Conservation (phyloP, 2,329 filamentous ascomycete genomes). For the Paracoccidioides brasiliensis region DNA sequence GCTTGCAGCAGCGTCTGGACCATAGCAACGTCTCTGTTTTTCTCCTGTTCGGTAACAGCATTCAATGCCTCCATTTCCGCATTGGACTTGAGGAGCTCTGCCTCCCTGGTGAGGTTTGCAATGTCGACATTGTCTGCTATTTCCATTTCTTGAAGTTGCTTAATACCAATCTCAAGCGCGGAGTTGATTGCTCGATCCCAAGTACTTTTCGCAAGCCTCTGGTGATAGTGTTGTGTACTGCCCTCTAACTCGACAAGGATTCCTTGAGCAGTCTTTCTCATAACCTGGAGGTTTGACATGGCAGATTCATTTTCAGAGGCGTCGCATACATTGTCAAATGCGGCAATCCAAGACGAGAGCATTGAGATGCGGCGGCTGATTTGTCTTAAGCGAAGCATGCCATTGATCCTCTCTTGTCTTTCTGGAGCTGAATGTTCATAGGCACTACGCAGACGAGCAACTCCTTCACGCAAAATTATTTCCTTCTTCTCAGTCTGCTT, state of each 20-base stretch:
- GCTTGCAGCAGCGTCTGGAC: conserved; percentile 76
- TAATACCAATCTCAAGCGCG: conserved; percentile 71
- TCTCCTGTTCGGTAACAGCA: conserved; percentile 73
- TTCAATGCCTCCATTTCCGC: conserved; percentile 68
- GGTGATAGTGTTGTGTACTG: conserved; percentile 81
- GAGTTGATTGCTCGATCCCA: conserved; percentile 86
- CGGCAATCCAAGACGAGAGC: conserved; percentile 83
- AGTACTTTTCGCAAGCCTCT: conserved; percentile 62
- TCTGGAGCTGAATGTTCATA: conserved; percentile 71
- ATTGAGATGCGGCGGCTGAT: conserved; percentile 75
- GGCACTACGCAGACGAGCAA: conserved; percentile 64
- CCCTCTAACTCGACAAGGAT: conserved; percentile 80
- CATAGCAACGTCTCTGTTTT: conserved; percentile 59
- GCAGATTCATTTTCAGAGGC: conserved; percentile 53
- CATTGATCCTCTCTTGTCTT: conserved; percentile 61
- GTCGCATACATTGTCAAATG: conserved; percentile 74
- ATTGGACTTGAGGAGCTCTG: conserved; percentile 70
- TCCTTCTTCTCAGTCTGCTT: conserved; percentile 84
- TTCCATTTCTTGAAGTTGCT: conserved; percentile 62
- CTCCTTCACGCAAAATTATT: conserved; percentile 58
- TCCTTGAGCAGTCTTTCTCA: conserved; percentile 79
- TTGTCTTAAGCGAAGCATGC: conserved; percentile 69
- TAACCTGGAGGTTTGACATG: conserved; percentile 54
- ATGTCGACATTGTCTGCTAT: conserved; percentile 53
- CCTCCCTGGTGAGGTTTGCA: conserved; percentile 62